Evolutionary conservation across 2,329 filamentous ascomycete species (phyloP), one percentile per base, ranked within the genome.

Genomic region (Botrytis tulipae): DNA sequence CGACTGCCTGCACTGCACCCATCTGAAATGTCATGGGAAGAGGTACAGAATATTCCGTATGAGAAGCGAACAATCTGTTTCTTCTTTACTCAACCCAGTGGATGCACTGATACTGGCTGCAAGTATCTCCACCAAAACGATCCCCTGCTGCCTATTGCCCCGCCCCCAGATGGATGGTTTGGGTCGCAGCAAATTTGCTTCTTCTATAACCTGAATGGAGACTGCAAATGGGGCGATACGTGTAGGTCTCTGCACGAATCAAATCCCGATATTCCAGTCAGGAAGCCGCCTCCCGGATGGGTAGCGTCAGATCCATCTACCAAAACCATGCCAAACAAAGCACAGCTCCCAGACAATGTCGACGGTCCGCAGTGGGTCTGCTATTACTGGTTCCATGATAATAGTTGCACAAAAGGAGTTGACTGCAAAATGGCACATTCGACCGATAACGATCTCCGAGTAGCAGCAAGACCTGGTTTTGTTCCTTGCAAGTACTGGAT

Each of bases 131-230:
- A 66, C 22, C 12, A 25, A 22, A 9, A 66, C 20, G 63, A 66
- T 37, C 22, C 63, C 4, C 42, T 32, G 16, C 42, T 66, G 14
- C 63, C 63, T 14, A 18, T 66, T 44, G 63, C 44, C 29, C 29
- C 2, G 12, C 42, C 63, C 44, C 63, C 63, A 14, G 44, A 66
- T 22, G 29, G 63, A 44, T 66, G 42, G 42, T 20, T 48, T 48
- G 29, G 16, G 10, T 22, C 66, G 37, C 48, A 42, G n/a, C 29
- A 63, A 51, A 74, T 74, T 40, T 76, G 76, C 54, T 68, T 75
- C 42, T 77, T 76, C 65, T 76, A 73, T 37, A 37, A 71, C 46
- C 32, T 60, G 14, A 62, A 69, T 63, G 62, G 71, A 8, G n/a
- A 32, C 35, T 74, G 73, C 44, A 42, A 18, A 16, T 32, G 35